Evolutionary conservation across 108 stramenopile species (phyloP), one percentile per base, ranked within the genome.

Genomic region (Fragilaria radians): DNA sequence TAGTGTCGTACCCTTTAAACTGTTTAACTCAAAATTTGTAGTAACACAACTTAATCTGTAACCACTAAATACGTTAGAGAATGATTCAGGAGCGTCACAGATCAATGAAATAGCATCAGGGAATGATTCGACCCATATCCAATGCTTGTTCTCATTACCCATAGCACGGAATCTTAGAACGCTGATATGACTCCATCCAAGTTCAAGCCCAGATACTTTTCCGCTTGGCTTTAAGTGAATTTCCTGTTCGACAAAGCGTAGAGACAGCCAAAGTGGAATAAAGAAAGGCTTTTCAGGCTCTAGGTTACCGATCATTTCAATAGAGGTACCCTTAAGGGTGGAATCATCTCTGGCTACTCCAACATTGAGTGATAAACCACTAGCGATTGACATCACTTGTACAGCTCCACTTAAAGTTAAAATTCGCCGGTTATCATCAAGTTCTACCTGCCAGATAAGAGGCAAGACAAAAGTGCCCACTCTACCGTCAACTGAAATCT

Each of bases 391-490:
- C 11, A 59, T 32, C 22, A 87, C 61, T 9, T 64, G 61, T 14
- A 81, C 72, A 31, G 82, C 74, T 27, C 78, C 74, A 58, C 82
- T 81, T 0, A 87, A 57, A 4, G 82, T 87, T 22, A 87, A 52
- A 26, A 87, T 66, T 46, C 80, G 30, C 24, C 80, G 74, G 32
- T 80, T 83, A 34, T 87, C 77, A 54, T 81, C 76, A 27, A 81
- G 56, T 54, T 74, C 73, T 22, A 83, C 79, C 5, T 60, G 76
- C 84, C 84, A 85, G 30, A 79, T 53, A 33, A 85, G 64, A 32
- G 63, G 70, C 22, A 81, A 53, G 21, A 57, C 32, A 34, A 23
- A 36, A 22, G 27, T 21, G 23, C 27, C 32, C 24, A 53, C 34
- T 25, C 25, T 4, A 7, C 29, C 34, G 21, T 48, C 58, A 25